These are phyloP conservation scores for Chlorella variabilis DNA, from an alignment of 163 green algal genomes.

Conservation along the genomic window DNA sequence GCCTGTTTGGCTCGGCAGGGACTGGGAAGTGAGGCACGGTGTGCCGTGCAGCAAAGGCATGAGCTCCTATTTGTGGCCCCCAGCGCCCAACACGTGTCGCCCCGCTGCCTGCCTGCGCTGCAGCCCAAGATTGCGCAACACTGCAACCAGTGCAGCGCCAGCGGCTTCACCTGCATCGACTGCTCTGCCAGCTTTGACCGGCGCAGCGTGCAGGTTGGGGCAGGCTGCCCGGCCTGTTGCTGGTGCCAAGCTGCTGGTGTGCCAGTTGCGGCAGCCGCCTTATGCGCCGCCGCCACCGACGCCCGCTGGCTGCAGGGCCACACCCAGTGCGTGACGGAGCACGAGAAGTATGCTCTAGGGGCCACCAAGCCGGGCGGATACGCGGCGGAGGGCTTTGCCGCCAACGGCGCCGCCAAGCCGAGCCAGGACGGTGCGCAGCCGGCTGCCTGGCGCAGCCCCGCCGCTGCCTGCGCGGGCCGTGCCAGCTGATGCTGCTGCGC, in stretches of 20 bases:
- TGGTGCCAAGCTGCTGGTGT: background rate
- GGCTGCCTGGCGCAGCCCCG: background rate
- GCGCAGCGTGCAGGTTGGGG: constrained; percentile 55
- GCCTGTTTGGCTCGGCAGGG: background rate
- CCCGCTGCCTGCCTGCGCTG: background rate
- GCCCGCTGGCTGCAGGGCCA: constrained; percentile 82
- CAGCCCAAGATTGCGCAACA: constrained; percentile 87
- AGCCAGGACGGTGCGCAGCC: background rate
- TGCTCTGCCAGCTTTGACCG: constrained; percentile 86
- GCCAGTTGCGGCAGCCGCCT: too few species aligned
- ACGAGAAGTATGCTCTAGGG: constrained; percentile 92
- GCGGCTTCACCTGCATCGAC: constrained; percentile 92
- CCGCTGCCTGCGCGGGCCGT: background rate
- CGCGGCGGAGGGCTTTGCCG: constrained; percentile 71
- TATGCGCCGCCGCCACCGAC: too few species aligned
- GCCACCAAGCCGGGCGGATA: constrained; percentile 93
- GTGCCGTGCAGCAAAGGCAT: background rate
- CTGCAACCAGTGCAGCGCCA: constrained; percentile 57
- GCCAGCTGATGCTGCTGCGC: background rate
- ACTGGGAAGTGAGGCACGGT: background rate
- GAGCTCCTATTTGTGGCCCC: background rate
- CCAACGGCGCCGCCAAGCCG: constrained; percentile 12
- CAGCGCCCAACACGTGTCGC: background rate
- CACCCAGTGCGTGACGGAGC: constrained; percentile 91
- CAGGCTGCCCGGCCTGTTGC: background rate